phyloP scores from a whole-genome alignment of 106 monocot genomes.

The Hemerocallis citrina region DNA sequence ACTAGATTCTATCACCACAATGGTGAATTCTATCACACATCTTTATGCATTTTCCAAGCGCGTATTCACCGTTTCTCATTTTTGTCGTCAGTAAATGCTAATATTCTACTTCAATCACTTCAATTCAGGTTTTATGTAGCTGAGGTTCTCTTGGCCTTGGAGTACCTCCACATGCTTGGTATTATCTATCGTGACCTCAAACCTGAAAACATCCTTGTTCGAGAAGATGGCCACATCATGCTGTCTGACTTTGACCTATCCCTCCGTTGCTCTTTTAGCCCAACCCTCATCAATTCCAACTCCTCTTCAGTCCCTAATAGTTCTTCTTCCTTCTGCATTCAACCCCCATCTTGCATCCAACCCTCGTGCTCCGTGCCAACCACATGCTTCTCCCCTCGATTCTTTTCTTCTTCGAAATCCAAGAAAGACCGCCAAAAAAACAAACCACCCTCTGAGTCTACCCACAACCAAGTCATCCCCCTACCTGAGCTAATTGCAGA shows the following conservation, averaged over 20 bases:
- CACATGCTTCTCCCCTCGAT: slow-evolving; percentile 16
- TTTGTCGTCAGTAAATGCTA: neutral
- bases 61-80: neutral
- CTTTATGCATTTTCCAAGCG: neutral
- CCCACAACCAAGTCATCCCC: slow-evolving; percentile 12
- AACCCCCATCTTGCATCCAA: slow-evolving; percentile 12
- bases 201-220: slow-evolving; percentile 33
- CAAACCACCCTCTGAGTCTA: neutral
- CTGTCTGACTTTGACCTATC: slow-evolving; percentile 97
- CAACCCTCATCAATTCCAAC: slow-evolving; percentile 9
- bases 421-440: slow-evolving; percentile 3
- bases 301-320: neutral
- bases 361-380: slow-evolving; percentile 10
- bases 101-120: neutral
- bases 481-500: slow-evolving; percentile 12
- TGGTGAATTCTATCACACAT: neutral
- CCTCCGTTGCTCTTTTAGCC: slow-evolving; percentile 28
- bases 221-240: slow-evolving; percentile 83
- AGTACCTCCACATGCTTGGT: slow-evolving; percentile 41
- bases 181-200: slow-evolving; percentile 37
- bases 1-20: neutral
- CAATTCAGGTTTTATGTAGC: slow-evolving; percentile 27
- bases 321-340: slow-evolving; percentile 2
- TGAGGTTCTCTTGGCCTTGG: slow-evolving; percentile 29
- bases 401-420: slow-evolving; percentile 6